Conservation (phyloP, 306 rosid species). For the Sphenostylis stenocarpa region DNA sequence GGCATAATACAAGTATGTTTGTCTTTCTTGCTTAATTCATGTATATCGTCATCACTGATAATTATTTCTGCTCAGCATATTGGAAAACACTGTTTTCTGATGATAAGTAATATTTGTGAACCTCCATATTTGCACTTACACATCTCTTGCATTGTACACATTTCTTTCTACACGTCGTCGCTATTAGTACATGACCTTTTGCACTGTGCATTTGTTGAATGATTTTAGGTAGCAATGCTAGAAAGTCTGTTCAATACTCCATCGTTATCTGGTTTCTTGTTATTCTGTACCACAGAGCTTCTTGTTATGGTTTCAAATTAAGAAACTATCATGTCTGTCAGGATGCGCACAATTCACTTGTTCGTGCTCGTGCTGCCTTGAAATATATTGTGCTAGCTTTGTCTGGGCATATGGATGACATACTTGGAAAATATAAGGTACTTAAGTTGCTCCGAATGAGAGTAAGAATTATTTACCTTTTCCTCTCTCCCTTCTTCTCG, state of each 20-base stretch:
- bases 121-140: background rate
- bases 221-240: slow-evolving; percentile 18
- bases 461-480: background rate
- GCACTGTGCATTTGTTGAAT: background rate
- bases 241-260: slow-evolving; percentile 18
- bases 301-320: slow-evolving; percentile 13
- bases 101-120: background rate
- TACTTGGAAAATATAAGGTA: slow-evolving; percentile 89
- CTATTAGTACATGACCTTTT: background rate
- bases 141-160: background rate
- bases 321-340: slow-evolving; percentile 37
- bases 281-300: background rate
- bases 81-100: background rate
- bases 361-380: slow-evolving; percentile 80
- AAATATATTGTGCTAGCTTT: slow-evolving; percentile 86
- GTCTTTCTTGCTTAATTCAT: background rate
- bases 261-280: slow-evolving; percentile 22
- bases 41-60: background rate
- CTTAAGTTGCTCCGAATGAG: background rate
- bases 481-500: background rate
- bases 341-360: slow-evolving; percentile 63
- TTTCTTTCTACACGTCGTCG: background rate
- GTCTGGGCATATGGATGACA: slow-evolving; percentile 87
- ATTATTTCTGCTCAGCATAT: slow-evolving; percentile 22
- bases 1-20: slow-evolving; percentile 75